These are phyloP conservation scores for Nakazawaea holstii DNA, from an alignment of 805 yeast genomes.

Conservation along the genomic window DNA sequence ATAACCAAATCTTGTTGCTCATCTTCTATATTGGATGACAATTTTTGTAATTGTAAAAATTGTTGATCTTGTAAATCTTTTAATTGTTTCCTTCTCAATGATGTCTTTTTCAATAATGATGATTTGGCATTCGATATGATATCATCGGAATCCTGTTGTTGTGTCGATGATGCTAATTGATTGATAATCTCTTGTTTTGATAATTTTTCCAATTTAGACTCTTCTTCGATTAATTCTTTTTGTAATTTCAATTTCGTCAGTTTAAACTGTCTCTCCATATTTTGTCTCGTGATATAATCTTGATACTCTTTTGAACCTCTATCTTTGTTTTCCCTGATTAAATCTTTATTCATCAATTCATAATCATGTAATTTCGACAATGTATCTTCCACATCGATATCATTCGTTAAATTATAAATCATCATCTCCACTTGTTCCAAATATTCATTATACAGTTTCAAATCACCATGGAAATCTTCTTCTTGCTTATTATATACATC, in stretches of 20 bases:
- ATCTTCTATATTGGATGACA: conserved; percentile 21
- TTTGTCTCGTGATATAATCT: conserved; percentile 56
- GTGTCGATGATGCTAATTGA: conserved; percentile 30
- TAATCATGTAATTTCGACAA: conserved; percentile 62
- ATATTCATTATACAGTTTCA: conserved; percentile 66
- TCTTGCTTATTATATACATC: conserved; percentile 75
- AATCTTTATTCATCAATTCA: conserved; percentile 67
- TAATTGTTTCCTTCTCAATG: conserved; percentile 57
- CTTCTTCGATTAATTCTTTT: conserved; percentile 50
- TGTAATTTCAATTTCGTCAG: conserved; percentile 63
- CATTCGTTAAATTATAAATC: conserved; percentile 69
- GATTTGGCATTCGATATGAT: conserved; percentile 46
- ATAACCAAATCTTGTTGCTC: conserved; percentile 23
- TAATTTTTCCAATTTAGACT: conserved; percentile 33
- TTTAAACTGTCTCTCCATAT: conserved; percentile 64
- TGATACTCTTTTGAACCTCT: conserved; percentile 67
- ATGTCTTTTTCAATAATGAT: conserved; percentile 55
- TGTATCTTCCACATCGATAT: conserved; percentile 62
- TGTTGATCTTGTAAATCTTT: conserved; percentile 29
- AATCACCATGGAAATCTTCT: conserved; percentile 55
- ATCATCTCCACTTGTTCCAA: conserved; percentile 80
- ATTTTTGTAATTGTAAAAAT: conserved; percentile 21
- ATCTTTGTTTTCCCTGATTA: conserved; percentile 72
- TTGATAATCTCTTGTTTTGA: conserved; percentile 54
- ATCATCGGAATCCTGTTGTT: conserved; percentile 27